Conservation (phyloP, 176 grass and related monocot genomes). For the Elaeis guineensis region DNA sequence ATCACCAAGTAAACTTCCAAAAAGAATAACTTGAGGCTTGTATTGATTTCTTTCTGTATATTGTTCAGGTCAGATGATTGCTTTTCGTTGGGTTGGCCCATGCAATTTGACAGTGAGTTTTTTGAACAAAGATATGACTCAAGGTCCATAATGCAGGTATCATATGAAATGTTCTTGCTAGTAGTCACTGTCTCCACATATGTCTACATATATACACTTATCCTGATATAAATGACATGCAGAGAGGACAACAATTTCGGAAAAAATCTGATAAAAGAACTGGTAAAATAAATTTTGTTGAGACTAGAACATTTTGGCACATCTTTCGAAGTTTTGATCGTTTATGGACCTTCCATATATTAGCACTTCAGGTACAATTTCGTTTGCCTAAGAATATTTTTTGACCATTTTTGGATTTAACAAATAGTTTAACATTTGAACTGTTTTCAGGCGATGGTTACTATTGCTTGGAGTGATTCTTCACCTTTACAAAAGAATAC, state of each 20-base stretch:
- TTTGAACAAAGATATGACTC: conserved; percentile 67
- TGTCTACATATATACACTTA: conserved; percentile 10
- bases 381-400: not conserved
- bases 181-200: not conserved
- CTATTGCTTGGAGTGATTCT: conserved; percentile 66
- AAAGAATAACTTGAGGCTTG: no score
- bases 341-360: conserved; percentile 90
- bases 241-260: conserved; percentile 38
- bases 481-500: conserved; percentile 47
- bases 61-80: conserved; percentile 73
- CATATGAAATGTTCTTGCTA: conserved; percentile 3
- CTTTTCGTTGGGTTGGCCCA: conserved; percentile 92
- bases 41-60: not conserved
- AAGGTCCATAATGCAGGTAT: conserved; percentile 40
- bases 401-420: not conserved
- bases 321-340: conserved; percentile 95
- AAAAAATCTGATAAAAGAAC: conserved; percentile 57
- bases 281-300: conserved; percentile 89
- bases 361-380: conserved; percentile 69
- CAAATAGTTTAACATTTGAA: conserved; percentile 2
- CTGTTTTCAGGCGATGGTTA: conserved; percentile 69
- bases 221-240: conserved; percentile 27
- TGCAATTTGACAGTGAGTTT: conserved; percentile 85
- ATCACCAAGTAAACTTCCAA: no score
- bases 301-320: conserved; percentile 95